phyloP scores from a whole-genome alignment of 768 basidiomycete species.

The Serendipita sp. region DNA sequence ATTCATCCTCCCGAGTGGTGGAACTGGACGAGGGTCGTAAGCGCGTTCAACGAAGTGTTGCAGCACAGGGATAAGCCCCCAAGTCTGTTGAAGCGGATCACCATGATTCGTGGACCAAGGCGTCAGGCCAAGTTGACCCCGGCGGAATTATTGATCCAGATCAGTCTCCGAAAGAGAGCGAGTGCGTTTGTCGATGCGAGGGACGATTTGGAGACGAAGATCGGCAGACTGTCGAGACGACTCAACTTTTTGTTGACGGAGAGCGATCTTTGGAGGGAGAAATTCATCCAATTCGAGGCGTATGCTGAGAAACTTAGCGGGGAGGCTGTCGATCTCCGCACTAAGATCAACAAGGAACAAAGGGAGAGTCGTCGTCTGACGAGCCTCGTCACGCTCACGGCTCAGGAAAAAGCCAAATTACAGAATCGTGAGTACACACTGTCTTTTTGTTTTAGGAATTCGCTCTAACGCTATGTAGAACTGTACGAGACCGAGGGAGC shows the following conservation, averaged over 20 bases:
- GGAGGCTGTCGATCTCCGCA: slow-evolving; percentile 70
- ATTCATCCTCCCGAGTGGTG: slow-evolving; percentile 89
- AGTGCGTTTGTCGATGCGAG: slow-evolving; percentile 86
- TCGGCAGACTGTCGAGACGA: slow-evolving; percentile 67
- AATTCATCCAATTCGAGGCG: slow-evolving; percentile 86
- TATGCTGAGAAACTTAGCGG: slow-evolving; percentile 81
- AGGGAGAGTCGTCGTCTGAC: slow-evolving; percentile 74
- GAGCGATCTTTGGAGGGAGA: slow-evolving; percentile 79
- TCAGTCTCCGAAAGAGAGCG: slow-evolving; percentile 84
- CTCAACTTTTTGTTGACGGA: slow-evolving; percentile 89
- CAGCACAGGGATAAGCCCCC: slow-evolving; percentile 84
- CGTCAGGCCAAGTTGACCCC: slow-evolving; percentile 55
- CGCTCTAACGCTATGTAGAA: slow-evolving; percentile 29
- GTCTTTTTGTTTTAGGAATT: slow-evolving; percentile 7
- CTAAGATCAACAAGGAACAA: slow-evolving; percentile 84
- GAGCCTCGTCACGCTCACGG: slow-evolving; percentile 58
- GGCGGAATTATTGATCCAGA: slow-evolving; percentile 75
- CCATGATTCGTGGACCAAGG: slow-evolving; percentile 53
- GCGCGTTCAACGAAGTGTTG: slow-evolving; percentile 76
- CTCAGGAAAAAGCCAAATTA: slow-evolving; percentile 61
- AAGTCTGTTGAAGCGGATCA: slow-evolving; percentile 70
- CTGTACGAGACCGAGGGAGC: slow-evolving; percentile 67
- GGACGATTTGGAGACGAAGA: slow-evolving; percentile 88
- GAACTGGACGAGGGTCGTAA: slow-evolving; percentile 80
- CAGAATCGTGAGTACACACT: slow-evolving; percentile 46